Conservation (phyloP, 306 rosid genomes). For the Glycine tomentella region DNA sequence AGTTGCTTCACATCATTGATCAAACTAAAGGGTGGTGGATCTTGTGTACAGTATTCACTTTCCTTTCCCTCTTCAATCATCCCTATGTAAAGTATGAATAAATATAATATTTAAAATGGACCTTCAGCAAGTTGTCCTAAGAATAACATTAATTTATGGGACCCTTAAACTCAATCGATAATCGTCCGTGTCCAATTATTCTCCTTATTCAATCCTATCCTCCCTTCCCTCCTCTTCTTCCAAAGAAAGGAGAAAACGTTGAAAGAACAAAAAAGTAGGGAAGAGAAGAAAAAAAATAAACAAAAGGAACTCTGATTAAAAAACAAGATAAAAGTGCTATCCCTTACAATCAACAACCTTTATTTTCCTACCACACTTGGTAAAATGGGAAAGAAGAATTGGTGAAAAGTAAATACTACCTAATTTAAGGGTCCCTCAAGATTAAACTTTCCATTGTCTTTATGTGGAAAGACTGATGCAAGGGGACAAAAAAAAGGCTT, state of each 20-base stretch:
- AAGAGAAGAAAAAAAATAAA: neutral
- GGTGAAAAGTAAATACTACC: slow-evolving; percentile 47
- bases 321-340: slow-evolving; percentile 29
- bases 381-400: slow-evolving; percentile 44
- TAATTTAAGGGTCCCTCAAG: slow-evolving; percentile 48
- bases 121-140: slow-evolving; percentile 34
- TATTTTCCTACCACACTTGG: slow-evolving; percentile 36
- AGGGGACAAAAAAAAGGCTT: slow-evolving; percentile 40
- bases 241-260: slow-evolving; percentile 22
- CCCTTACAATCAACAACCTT: slow-evolving; percentile 29
- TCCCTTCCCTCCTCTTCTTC: slow-evolving; percentile 29
- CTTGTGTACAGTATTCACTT: slow-evolving; percentile 18
- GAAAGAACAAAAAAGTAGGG: slow-evolving; percentile 20
- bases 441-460: slow-evolving; percentile 39
- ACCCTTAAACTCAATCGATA: slow-evolving; percentile 44
- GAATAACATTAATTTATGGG: slow-evolving; percentile 48
- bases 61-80: slow-evolving; percentile 35
- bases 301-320: slow-evolving; percentile 27
- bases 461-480: slow-evolving; percentile 39
- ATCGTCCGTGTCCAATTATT: slow-evolving; percentile 27
- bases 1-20: slow-evolving; percentile 28
- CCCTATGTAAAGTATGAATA: slow-evolving; percentile 39
- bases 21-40: slow-evolving; percentile 28
- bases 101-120: slow-evolving; percentile 21
- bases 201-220: slow-evolving; percentile 35